Evolutionary conservation across 108 stramenopile species (phyloP), one percentile per base, ranked within the genome.

Genomic region (Nitzschia sp.): DNA sequence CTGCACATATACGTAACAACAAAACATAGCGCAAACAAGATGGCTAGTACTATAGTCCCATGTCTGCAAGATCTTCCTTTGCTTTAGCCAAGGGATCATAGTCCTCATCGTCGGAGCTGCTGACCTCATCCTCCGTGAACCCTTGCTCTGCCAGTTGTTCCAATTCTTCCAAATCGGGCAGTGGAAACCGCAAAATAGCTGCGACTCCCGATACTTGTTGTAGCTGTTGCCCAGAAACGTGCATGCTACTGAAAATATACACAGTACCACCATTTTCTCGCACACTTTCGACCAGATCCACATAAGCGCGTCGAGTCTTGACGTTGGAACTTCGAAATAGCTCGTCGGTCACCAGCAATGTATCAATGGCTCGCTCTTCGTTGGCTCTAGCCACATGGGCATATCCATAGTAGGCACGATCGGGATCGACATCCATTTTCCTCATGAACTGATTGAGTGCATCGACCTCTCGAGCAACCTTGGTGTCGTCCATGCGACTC

Each of bases 191-290:
- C 17, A 95, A 75, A 38, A 96, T 94, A 10, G 93, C 98, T n/a
- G 98, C 97, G 2, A 98, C 91, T 12, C 97, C 97, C 2, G 85
- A 81, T 0, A 97, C 86, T 71, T 93, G 93, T 61, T 88, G 83
- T 60, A 98, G 75, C 79, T 97, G 94, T 69, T 96, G 91, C 37
- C 98, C 98, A 7, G 94, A 90, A 0, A 93, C 83, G 75, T 98
- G 98, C 90, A 96, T 80, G 15, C 84, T 75, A 60, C 84, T 85
- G 73, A 98, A 96, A 11, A 96, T 72, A 72, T 80, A 91, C 0
- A 97, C 92, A 38, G 82, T 65, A 8, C 95, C 98, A 51, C 98
- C 98, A 42, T 74, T 69, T 24, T 83, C 93, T 43, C 87, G 76
- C 25, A 93, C 95, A 24, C 73, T 69, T 66, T 97, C 98, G 11